These are phyloP conservation scores for Ceratocystiopsis minuta DNA, from an alignment of 2,329 filamentous ascomycete species.

Conservation along the genomic window DNA sequence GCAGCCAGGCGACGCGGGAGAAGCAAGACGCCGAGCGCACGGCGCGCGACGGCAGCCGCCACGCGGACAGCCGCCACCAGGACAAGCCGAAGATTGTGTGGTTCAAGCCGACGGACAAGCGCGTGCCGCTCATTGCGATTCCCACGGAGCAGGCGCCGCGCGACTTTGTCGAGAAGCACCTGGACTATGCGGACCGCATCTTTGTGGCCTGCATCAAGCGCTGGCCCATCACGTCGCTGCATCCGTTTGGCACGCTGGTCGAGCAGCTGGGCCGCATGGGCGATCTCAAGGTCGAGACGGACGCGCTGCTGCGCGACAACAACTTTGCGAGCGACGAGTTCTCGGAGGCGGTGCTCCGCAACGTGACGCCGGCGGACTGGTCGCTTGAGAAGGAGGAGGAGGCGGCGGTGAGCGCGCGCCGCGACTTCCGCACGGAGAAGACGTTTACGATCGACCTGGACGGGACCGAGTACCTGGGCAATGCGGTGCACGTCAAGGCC, in stretches of 20 bases:
- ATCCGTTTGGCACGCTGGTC: slow-evolving; percentile 93
- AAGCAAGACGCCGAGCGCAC: slow-evolving; percentile 89
- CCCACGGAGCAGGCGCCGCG: slow-evolving; percentile 93
- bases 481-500: slow-evolving; percentile 81
- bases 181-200: slow-evolving; percentile 92
- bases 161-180: slow-evolving; percentile 96
- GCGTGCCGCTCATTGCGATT: slow-evolving; percentile 92
- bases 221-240: slow-evolving; percentile 98
- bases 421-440: slow-evolving; percentile 77
- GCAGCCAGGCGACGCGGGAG: slow-evolving; percentile 97
- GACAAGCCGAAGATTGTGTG: slow-evolving; percentile 99
- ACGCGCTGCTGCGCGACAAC: slow-evolving; percentile 91
- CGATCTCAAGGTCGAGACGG: slow-evolving; percentile 91
- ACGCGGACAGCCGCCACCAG: slow-evolving; percentile 67
- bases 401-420: slow-evolving; percentile 50
- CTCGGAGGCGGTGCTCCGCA: slow-evolving; percentile 86
- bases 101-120: slow-evolving; percentile 99
- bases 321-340: slow-evolving; percentile 98
- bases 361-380: slow-evolving; percentile 85
- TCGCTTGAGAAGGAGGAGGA: slow-evolving; percentile 70
- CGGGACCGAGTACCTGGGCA: slow-evolving; percentile 72
- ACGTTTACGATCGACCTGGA: slow-evolving; percentile 87
- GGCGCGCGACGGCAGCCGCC: slow-evolving; percentile 43
- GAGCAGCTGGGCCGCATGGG: slow-evolving; percentile 96
- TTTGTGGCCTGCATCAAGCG: slow-evolving; percentile 99